These are phyloP conservation scores for Boletus patriciae DNA, from an alignment of 768 basidiomycete species.

Conservation along the genomic window DNA sequence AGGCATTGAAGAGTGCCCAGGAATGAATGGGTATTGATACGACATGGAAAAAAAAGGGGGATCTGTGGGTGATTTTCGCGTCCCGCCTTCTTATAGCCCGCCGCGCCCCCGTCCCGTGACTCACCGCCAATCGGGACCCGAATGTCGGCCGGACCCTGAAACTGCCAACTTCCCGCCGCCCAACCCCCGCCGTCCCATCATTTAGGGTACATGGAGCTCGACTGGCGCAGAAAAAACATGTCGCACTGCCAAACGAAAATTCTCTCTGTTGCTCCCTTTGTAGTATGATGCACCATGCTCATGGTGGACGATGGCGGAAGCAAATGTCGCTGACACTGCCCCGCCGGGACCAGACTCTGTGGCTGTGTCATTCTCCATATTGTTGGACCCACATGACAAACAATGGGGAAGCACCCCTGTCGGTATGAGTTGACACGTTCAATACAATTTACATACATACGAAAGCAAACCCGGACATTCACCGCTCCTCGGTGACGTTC, in stretches of 20 bases:
- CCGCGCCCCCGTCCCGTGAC: constrained; percentile 20
- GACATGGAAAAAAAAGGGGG: constrained; percentile 45
- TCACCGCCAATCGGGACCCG: constrained; percentile 25
- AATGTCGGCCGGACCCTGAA: constrained; percentile 11
- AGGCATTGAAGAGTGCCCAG: constrained; percentile 49
- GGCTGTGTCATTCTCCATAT: neutral
- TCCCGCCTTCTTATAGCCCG: constrained; percentile 34
- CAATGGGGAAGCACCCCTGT: neutral
- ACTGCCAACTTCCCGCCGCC: neutral
- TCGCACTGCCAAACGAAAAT: too few relatives aligned
- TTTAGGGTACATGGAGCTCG: too few relatives aligned
- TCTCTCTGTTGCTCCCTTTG: too few relatives aligned
- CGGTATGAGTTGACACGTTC: neutral
- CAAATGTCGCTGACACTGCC: neutral
- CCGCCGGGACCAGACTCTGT: neutral
- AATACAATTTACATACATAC: neutral
- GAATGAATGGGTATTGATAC: constrained; percentile 47
- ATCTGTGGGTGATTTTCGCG: constrained; percentile 15
- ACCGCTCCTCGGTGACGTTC: constrained; percentile 1
- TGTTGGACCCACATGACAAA: neutral
- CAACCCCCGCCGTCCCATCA: neutral
- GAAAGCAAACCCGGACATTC: neutral
- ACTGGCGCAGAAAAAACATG: too few relatives aligned
- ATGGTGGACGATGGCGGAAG: neutral
- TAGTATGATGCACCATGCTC: too few relatives aligned